Evolutionary conservation across 805 yeast genomes (phyloP).

Genomic region (Yarrowia hollandica): DNA sequence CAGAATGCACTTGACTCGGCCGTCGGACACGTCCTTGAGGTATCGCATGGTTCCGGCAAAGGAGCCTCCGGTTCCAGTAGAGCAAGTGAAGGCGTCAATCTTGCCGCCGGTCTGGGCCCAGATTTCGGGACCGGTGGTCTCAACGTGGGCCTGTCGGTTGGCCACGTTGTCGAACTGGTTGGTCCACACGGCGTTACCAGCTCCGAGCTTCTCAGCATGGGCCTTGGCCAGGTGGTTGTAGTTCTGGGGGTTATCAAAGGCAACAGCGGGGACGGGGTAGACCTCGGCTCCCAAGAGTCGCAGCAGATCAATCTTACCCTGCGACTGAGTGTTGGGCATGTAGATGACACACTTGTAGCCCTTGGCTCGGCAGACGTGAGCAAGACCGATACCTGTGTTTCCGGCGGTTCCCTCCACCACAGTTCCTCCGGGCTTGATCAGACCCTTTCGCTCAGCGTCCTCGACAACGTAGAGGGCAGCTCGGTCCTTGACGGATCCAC

Average conservation of each 20-base stretch:
- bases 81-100: conserved; percentile 82
- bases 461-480: conserved; percentile 77
- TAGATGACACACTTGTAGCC: conserved; percentile 84
- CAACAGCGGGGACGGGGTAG: conserved; percentile 83
- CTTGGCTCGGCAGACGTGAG: conserved; percentile 70
- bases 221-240: conserved; percentile 84
- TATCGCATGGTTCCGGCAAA: conserved; percentile 82
- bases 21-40: conserved; percentile 66
- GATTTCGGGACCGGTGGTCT: conserved; percentile 90
- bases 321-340: conserved; percentile 90
- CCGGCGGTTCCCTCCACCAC: conserved; percentile 95
- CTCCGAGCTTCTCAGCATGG: conserved; percentile 68
- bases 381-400: conserved; percentile 91
- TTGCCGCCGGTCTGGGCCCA: conserved; percentile 80
- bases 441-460: conserved; percentile 67
- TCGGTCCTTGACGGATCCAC: conserved; percentile 88
- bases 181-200: conserved; percentile 80
- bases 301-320: conserved; percentile 72
- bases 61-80: conserved; percentile 93
- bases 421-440: conserved; percentile 74
- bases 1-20: conserved; percentile 60
- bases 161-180: conserved; percentile 89
- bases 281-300: conserved; percentile 82
- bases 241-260: conserved; percentile 77
- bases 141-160: conserved; percentile 83